Conservation (phyloP, 2,329 filamentous ascomycete species). For the Stylonectria norvegica region DNA sequence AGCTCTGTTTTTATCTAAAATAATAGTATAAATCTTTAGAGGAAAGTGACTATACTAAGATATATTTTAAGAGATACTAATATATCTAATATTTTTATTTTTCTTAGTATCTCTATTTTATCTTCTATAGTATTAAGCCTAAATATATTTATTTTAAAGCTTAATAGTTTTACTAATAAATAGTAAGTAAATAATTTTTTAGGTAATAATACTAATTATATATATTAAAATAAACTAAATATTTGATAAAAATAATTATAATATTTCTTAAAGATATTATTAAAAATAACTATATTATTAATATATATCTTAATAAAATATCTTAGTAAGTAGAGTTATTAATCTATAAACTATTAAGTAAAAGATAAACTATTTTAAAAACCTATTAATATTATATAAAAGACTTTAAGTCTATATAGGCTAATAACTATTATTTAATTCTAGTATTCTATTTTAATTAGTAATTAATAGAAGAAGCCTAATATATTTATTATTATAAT, state of each 20-base stretch:
- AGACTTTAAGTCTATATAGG: neutral
- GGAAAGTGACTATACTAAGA: neutral
- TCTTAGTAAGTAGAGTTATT: neutral
- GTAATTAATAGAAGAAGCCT: conserved; percentile 2
- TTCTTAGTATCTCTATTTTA: neutral
- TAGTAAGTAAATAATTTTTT: neutral
- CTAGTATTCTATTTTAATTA: neutral
- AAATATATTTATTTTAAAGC: conserved; percentile 1
- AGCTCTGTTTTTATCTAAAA: neutral
- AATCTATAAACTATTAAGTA: neutral
- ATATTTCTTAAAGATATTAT: neutral
- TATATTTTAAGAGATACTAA: neutral
- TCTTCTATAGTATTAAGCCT: neutral
- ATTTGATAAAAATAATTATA: too few relatives aligned
- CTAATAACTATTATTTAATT: neutral
- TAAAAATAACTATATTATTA: neutral
- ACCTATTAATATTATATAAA: neutral
- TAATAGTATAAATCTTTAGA: neutral
- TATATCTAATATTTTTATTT: neutral
- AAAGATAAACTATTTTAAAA: neutral
- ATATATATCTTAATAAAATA: neutral
- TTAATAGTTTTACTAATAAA: neutral
- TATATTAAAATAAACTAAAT: too few relatives aligned
- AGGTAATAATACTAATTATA: too few relatives aligned
- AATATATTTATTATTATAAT: conserved; percentile 1